Percentiles rank a stretch among this genome's conserved stretches.
These are phyloP conservation scores for Suillus subaureus DNA, from an alignment of 768 basidiomycete genomes.

Conservation along the genomic window DNA sequence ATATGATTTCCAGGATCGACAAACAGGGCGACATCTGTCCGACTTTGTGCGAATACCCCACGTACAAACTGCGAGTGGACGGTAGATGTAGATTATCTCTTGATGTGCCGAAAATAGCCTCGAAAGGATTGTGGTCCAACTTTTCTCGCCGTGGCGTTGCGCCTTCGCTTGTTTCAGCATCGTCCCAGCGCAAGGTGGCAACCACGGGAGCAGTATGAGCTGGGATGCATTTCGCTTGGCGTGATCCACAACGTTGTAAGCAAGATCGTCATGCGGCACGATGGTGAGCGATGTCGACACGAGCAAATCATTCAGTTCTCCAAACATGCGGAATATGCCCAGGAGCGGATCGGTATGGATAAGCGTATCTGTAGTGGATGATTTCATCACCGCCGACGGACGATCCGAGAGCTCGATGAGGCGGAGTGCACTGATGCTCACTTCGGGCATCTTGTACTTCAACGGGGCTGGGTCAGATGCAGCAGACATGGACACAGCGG, in stretches of 20 bases:
- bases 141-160: constrained; percentile 18
- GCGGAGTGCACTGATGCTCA: constrained; percentile 75
- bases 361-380: constrained; percentile 66
- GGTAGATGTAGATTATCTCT: constrained; percentile 47
- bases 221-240: constrained; percentile 62
- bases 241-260: constrained; percentile 67
- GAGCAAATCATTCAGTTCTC: constrained; percentile 55
- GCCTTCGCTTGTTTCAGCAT: constrained; percentile 3
- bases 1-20: constrained; percentile 62
- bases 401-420: constrained; percentile 82
- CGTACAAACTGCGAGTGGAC: constrained; percentile 86
- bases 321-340: constrained; percentile 76
- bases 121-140: constrained; percentile 64
- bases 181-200: constrained; percentile 41
- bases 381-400: constrained; percentile 64
- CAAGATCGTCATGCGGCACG: constrained; percentile 76
- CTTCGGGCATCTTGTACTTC: constrained; percentile 21
- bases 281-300: constrained; percentile 71
- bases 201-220: constrained; percentile 85
- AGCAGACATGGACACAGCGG: constrained; percentile 15
- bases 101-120: constrained; percentile 52
- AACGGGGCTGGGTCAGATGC: constrained; percentile 4
- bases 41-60: constrained; percentile 70
- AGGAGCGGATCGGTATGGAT: constrained; percentile 74
- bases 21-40: constrained; percentile 80